These are phyloP conservation scores for Zymoseptoria pseudotritici DNA, from an alignment of 2,329 filamentous ascomycete genomes.

Conservation along the genomic window DNA sequence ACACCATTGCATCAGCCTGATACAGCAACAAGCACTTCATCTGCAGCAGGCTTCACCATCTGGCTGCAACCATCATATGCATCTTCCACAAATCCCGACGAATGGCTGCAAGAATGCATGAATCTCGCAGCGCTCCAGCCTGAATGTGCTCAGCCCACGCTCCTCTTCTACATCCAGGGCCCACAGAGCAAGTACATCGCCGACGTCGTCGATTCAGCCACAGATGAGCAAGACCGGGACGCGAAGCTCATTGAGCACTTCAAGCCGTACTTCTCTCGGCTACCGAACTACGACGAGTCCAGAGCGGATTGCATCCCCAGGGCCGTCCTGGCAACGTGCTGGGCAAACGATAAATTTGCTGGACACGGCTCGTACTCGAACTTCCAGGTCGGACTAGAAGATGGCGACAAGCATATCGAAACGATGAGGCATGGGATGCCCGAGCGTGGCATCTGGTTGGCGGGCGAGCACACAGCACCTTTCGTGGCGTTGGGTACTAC, in stretches of 20 bases:
- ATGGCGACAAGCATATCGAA: constrained; percentile 66
- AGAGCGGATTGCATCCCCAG: constrained; percentile 54
- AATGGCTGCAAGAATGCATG: constrained; percentile 58
- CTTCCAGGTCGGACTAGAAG: constrained; percentile 67
- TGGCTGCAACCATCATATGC: constrained; percentile 69
- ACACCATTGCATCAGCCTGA: constrained; percentile 28
- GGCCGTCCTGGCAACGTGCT: constrained; percentile 62
- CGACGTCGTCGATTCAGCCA: constrained; percentile 17
- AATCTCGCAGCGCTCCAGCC: constrained; percentile 63
- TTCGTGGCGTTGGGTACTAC: constrained; percentile 84
- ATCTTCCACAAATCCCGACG: constrained; percentile 49
- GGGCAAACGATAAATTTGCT: constrained; percentile 70
- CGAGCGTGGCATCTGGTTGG: constrained; percentile 69
- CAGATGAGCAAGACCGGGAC: constrained; percentile 43
- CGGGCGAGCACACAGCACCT: constrained; percentile 83
- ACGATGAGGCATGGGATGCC: constrained; percentile 49
- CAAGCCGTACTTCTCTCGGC: constrained; percentile 65
- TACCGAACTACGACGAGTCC: constrained; percentile 57
- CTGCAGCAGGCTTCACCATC: constrained; percentile 59
- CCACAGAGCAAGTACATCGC: constrained; percentile 53
- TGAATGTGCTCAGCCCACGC: constrained; percentile 61
- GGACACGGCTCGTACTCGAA: constrained; percentile 80
- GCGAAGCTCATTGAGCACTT: constrained; percentile 59
- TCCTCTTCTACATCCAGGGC: constrained; percentile 76
- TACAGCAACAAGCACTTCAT: neutral